Conservation (phyloP, 257 asterid species). For the Mentha longifolia region DNA sequence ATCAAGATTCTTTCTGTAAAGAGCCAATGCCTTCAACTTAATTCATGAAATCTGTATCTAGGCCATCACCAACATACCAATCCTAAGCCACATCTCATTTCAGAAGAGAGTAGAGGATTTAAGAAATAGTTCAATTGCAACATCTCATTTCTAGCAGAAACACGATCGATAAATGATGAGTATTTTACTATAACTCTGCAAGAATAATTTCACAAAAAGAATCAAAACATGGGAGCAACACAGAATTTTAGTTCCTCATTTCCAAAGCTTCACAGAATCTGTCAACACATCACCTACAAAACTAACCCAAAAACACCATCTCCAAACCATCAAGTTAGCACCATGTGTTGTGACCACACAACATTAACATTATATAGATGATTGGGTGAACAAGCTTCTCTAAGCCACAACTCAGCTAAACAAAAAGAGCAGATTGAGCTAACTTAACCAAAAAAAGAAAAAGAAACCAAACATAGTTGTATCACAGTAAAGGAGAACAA, state of each 20-base stretch:
- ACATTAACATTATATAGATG: too few species aligned
- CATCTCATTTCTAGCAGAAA: background rate
- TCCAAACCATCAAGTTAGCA: background rate
- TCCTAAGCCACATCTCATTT: too few species aligned
- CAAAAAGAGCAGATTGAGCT: background rate
- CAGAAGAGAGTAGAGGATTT: too few species aligned
- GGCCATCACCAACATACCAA: constrained; percentile 5
- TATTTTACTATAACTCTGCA: background rate
- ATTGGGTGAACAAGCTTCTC: background rate
- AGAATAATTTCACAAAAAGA: background rate
- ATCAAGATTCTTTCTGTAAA: background rate
- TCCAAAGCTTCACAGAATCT: background rate
- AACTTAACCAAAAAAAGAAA: background rate
- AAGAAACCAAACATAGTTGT: background rate
- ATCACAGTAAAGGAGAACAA: constrained; percentile 19
- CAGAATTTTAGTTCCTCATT: background rate
- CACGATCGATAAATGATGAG: background rate
- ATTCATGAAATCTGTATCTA: background rate
- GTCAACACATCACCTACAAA: background rate
- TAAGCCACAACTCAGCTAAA: background rate
- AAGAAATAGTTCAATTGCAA: background rate
- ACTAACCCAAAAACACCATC: background rate
- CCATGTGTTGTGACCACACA: too few species aligned
- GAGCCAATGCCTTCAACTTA: background rate
- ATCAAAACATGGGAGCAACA: background rate